These are phyloP conservation scores for Aspergillus bertholletiae DNA, from an alignment of 495 filamentous ascomycete species.

Conservation along the genomic window DNA sequence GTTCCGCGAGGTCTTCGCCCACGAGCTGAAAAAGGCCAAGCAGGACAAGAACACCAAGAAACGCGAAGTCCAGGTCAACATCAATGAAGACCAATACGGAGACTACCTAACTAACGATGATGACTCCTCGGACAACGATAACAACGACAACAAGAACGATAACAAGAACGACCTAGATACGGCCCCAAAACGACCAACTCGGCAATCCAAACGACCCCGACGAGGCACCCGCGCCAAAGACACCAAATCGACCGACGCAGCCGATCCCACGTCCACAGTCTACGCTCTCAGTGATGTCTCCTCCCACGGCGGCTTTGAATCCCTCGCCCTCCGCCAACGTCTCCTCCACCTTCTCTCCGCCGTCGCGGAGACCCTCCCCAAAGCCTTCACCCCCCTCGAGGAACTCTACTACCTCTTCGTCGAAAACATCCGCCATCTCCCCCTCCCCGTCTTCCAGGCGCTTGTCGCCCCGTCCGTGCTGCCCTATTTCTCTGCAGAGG, in stretches of 20 bases:
- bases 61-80: conserved; percentile 48
- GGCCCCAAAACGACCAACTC: conserved; percentile 6
- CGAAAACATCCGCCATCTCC: conserved; percentile 61
- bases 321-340: conserved; percentile 60
- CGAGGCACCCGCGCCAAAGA: conserved; percentile 22
- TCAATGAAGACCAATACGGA: conserved; percentile 55
- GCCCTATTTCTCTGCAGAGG: conserved; percentile 38
- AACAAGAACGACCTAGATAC: conserved; percentile 37
- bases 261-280: neutral
- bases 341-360: conserved; percentile 54
- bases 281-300: conserved; percentile 23
- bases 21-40: conserved; percentile 49
- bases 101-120: conserved; percentile 51
- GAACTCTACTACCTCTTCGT: conserved; percentile 67
- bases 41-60: conserved; percentile 31
- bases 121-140: conserved; percentile 21
- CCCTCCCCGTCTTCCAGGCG: conserved; percentile 67
- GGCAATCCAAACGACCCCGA: conserved; percentile 32
- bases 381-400: conserved; percentile 43
- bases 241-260: conserved; percentile 2
- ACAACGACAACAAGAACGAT: no score
- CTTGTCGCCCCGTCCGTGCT: conserved; percentile 58
- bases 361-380: conserved; percentile 40
- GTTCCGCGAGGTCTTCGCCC: conserved; percentile 58
- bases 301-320: conserved; percentile 49